These are phyloP conservation scores for Naegleria lovaniensis DNA, from an alignment of 208 protist species.

Conservation along the genomic window DNA sequence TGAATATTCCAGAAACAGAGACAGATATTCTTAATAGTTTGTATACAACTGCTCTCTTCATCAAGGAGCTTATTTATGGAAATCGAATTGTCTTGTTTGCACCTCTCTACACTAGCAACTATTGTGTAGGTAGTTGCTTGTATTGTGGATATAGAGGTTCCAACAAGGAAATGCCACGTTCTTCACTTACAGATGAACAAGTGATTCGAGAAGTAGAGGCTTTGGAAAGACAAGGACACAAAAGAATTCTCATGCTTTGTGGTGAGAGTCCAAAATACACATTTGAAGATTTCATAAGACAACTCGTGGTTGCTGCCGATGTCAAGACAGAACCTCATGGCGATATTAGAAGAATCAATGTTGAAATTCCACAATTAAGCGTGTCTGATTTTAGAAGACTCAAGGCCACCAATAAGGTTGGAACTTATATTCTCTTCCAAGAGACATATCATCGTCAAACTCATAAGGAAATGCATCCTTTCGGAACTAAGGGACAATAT, in stretches of 20 bases:
- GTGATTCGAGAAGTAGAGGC: constrained; percentile 41
- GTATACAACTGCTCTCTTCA: constrained; percentile 39
- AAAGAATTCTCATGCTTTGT: constrained; percentile 45
- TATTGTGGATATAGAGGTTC: constrained; percentile 48
- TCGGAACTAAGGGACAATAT: constrained; percentile 50
- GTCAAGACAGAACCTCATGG: constrained; percentile 39
- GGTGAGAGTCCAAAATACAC: constrained; percentile 49
- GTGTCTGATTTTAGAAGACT: constrained; percentile 47
- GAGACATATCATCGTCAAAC: constrained; percentile 53
- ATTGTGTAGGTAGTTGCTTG: constrained; percentile 46
- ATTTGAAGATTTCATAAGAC: constrained; percentile 50
- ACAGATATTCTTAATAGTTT: constrained; percentile 34
- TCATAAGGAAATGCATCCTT: constrained; percentile 47
- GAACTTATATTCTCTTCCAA: constrained; percentile 53
- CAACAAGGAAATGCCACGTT: constrained; percentile 41
- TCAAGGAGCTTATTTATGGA: constrained; percentile 50
- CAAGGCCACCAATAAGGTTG: constrained; percentile 46
- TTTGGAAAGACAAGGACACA: constrained; percentile 43
- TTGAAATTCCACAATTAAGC: constrained; percentile 50
- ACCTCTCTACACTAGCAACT: constrained; percentile 52
- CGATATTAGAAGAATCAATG: constrained; percentile 51
- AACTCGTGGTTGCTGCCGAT: constrained; percentile 30
- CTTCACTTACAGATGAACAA: constrained; percentile 42
- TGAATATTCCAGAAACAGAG: constrained; percentile 35
- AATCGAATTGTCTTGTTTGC: constrained; percentile 54